Conservation (phyloP, 176 grass and related monocot genomes). For the Carex parvula region DNA sequence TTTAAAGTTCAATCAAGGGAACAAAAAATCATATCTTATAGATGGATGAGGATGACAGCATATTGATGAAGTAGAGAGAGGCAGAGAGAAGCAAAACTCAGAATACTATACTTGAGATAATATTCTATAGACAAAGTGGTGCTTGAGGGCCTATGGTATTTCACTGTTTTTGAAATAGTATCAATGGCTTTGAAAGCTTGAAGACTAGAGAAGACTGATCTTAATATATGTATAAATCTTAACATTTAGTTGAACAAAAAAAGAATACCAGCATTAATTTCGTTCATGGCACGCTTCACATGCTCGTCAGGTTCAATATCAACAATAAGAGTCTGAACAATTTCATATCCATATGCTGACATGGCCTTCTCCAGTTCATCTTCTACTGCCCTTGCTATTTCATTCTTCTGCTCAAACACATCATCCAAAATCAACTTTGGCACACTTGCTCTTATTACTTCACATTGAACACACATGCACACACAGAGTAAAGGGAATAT, state of each 20-base stretch:
- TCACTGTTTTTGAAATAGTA: too few relatives aligned
- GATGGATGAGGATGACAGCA: background rate
- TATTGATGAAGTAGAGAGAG: background rate
- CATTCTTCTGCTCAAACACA: slow-evolving; percentile 77
- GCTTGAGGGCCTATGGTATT: too few relatives aligned
- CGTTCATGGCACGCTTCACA: slow-evolving; percentile 68
- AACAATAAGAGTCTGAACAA: slow-evolving; percentile 46
- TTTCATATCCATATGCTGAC: slow-evolving; percentile 42
- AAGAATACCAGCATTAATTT: slow-evolving; percentile 69
- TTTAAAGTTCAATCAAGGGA: background rate
- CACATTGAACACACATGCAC: background rate
- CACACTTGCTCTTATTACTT: slow-evolving; percentile 81
- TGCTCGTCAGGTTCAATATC: slow-evolving; percentile 84
- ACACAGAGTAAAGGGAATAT: background rate
- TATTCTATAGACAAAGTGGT: background rate
- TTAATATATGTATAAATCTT: background rate
- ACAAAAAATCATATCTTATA: background rate
- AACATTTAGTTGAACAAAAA: background rate
- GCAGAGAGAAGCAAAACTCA: background rate
- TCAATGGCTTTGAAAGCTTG: background rate
- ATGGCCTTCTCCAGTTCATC: slow-evolving; percentile 77
- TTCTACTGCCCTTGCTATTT: slow-evolving; percentile 75
- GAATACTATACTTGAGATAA: background rate
- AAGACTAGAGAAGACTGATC: background rate
- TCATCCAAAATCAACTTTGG: slow-evolving; percentile 68